phyloP scores from a whole-genome alignment of 2,329 filamentous ascomycete species.

The Aureobasidium sp. region DNA sequence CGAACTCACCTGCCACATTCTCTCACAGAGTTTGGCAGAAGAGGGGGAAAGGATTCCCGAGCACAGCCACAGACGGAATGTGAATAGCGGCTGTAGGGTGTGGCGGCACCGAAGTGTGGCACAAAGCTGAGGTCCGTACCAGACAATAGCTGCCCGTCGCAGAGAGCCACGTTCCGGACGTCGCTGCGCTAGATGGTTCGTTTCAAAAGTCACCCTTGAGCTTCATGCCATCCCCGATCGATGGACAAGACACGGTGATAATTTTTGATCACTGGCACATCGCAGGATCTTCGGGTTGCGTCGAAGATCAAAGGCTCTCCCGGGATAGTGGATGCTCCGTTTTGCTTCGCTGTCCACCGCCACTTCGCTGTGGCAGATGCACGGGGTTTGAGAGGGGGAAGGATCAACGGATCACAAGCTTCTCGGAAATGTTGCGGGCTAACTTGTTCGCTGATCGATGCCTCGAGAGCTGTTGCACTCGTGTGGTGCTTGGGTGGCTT shows the following conservation, averaged over 20 bases:
- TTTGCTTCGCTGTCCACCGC: conserved; percentile 8
- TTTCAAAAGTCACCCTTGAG: neutral
- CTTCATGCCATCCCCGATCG: neutral
- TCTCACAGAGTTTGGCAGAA: neutral
- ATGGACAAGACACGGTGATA: neutral
- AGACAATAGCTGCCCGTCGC: neutral
- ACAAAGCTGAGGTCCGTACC: neutral
- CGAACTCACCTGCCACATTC: neutral
- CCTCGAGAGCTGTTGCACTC: conserved; percentile 8
- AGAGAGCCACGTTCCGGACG: neutral
- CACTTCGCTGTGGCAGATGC: conserved; percentile 7
- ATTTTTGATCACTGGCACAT: neutral
- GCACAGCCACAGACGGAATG: conserved; percentile 2
- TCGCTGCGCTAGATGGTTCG: conserved; percentile 5
- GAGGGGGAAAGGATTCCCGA: neutral
- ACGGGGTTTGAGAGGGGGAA: neutral
- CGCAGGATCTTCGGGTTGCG: neutral
- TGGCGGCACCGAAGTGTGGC: conserved; percentile 1
- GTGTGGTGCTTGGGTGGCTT: conserved; percentile 10
- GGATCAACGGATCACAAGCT: conserved; percentile 7
- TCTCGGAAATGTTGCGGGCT: conserved; percentile 7
- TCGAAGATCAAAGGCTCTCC: neutral
- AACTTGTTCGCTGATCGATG: conserved; percentile 10
- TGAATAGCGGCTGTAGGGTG: neutral
- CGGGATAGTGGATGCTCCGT: conserved; percentile 5